phyloP scores from a whole-genome alignment of 306 rosid genomes.

The Luffa acutangula region DNA sequence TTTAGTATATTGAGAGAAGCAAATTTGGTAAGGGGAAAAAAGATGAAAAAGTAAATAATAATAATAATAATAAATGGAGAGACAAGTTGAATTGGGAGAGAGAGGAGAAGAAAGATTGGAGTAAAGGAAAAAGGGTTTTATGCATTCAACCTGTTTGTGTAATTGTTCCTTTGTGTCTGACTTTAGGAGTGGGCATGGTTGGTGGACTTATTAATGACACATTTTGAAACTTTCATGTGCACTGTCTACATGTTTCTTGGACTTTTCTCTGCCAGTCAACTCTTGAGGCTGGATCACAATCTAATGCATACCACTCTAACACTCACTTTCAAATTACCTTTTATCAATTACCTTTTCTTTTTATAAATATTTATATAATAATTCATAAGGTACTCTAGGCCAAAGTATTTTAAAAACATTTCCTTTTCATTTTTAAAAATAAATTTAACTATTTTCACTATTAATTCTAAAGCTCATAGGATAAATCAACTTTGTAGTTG shows the following conservation, averaged over 20 bases:
- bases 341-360: not conserved
- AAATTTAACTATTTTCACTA: too few relatives aligned
- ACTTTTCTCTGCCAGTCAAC: slow-evolving; percentile 3
- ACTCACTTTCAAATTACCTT: not conserved
- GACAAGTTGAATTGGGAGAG: not conserved
- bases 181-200: slow-evolving; percentile 7
- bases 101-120: slow-evolving; percentile 29
- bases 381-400: too few relatives aligned
- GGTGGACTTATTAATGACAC: slow-evolving; percentile 35
- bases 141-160: slow-evolving; percentile 20
- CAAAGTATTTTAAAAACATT: too few relatives aligned
- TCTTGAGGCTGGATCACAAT: not conserved
- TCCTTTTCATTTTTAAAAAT: too few relatives aligned
- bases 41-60: not conserved
- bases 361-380: too few relatives aligned
- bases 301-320: too few relatives aligned
- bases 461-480: too few relatives aligned
- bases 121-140: not conserved
- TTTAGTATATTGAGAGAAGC: not conserved
- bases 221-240: slow-evolving; percentile 36
- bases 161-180: slow-evolving; percentile 17
- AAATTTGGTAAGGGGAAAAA: not conserved
- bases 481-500: too few relatives aligned
- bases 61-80: not conserved
- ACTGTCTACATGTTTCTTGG: slow-evolving; percentile 12